Percentiles rank a stretch among this genome's conserved stretches.
phyloP scores from a whole-genome alignment of 768 basidiomycete genomes.

The Nevesoporus exiguus region DNA sequence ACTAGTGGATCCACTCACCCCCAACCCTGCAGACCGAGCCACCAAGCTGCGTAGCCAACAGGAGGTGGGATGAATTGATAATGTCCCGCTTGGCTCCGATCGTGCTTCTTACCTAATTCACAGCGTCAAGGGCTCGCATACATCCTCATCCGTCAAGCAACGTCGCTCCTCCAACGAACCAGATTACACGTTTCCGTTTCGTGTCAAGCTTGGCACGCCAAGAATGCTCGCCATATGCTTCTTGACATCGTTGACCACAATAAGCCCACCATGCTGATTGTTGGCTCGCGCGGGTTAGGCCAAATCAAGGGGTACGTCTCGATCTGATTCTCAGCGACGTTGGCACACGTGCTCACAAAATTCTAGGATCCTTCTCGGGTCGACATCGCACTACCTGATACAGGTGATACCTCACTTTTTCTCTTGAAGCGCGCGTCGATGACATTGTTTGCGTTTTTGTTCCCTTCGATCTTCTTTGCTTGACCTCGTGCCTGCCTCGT shows the following conservation, averaged over 20 bases:
- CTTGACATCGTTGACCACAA: slow-evolving; percentile 87
- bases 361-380: slow-evolving; percentile 82
- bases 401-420: slow-evolving; percentile 45
- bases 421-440: not conserved
- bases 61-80: slow-evolving; percentile 72
- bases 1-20: slow-evolving; percentile 64
- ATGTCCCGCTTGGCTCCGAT: not conserved
- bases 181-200: slow-evolving; percentile 79
- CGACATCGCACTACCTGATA: slow-evolving; percentile 92
- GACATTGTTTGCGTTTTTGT: not conserved
- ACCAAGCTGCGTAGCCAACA: slow-evolving; percentile 85
- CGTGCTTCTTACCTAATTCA: slow-evolving; percentile 7
- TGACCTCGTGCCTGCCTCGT: not conserved
- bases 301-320: slow-evolving; percentile 77
- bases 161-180: slow-evolving; percentile 86
- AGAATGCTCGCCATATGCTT: slow-evolving; percentile 87
- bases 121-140: slow-evolving; percentile 88
- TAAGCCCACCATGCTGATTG: slow-evolving; percentile 89
- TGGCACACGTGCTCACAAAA: not conserved
- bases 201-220: slow-evolving; percentile 98
- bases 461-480: not conserved
- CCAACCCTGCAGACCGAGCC: slow-evolving; percentile 70
- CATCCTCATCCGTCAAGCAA: slow-evolving; percentile 86
- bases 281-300: slow-evolving; percentile 88
- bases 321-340: too few relatives aligned